Evolutionary conservation across 148 eudicot species (phyloP).

Genomic region (Pharnaceum exiguum): DNA sequence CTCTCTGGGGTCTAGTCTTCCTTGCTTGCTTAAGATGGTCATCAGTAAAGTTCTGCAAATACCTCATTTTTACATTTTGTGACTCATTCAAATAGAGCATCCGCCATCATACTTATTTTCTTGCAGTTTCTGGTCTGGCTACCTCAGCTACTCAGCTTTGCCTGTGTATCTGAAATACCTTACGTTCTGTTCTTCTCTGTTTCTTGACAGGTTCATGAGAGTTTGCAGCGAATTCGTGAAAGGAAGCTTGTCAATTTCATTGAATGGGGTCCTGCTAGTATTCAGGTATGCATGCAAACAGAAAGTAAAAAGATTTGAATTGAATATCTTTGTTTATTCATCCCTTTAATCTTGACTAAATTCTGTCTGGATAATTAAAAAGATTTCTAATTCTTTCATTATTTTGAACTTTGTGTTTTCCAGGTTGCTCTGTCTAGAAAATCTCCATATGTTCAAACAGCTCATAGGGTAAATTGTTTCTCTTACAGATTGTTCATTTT

Average conservation of each 20-base stretch:
- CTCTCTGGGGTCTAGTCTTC: no score
- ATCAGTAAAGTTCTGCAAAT: no score
- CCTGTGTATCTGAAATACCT: background rate
- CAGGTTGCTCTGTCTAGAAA: slow-evolving; percentile 97
- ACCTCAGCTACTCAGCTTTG: background rate
- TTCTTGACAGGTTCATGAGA: slow-evolving; percentile 72
- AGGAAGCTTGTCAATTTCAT: slow-evolving; percentile 96
- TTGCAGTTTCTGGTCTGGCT: no score
- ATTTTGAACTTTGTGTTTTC: slow-evolving; percentile 2
- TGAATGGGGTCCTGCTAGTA: slow-evolving; percentile 99
- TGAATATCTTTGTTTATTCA: background rate
- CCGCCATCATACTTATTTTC: no score
- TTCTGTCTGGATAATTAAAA: slow-evolving; percentile 1
- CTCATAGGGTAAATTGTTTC: slow-evolving; percentile 69
- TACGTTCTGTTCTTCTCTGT: background rate
- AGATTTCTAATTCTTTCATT: no score
- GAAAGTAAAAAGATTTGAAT: background rate
- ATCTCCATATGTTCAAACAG: slow-evolving; percentile 98
- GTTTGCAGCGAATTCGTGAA: slow-evolving; percentile 95
- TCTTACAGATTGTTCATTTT: background rate
- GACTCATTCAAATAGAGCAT: no score
- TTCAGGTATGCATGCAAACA: slow-evolving; percentile 52
- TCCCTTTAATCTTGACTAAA: no score
- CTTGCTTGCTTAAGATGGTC: no score
- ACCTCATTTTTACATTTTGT: no score